Conservation (phyloP, 495 filamentous ascomycete genomes). For the Tuber umbilicatum region DNA sequence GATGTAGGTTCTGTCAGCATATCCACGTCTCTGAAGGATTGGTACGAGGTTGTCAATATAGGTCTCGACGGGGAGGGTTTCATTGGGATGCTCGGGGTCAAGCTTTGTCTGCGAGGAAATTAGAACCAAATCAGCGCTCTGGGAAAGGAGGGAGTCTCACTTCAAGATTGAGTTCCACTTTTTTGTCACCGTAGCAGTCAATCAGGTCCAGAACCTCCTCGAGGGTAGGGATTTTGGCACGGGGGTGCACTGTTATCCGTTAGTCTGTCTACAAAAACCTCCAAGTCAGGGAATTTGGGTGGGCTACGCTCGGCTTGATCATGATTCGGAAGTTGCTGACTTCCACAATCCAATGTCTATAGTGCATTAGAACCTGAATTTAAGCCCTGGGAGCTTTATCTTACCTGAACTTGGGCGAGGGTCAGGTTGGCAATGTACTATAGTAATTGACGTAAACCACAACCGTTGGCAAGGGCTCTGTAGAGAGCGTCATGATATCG, state of each 20-base stretch:
- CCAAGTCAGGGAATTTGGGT: neutral
- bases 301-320: constrained; percentile 28
- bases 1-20: constrained; percentile 37
- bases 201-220: constrained; percentile 42
- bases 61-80: constrained; percentile 36
- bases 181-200: constrained; percentile 41
- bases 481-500: neutral
- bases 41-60: constrained; percentile 41
- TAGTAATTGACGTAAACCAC: neutral
- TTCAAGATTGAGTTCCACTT: constrained; percentile 40
- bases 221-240: constrained; percentile 41
- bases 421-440: constrained; percentile 42
- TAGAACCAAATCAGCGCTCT: neutral
- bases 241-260: constrained; percentile 31
- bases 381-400: neutral
- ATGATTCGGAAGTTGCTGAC: constrained; percentile 28
- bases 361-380: constrained; percentile 1
- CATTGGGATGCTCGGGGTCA: constrained; percentile 36
- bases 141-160: constrained; percentile 14
- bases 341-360: constrained; percentile 40
- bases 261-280: neutral
- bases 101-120: constrained; percentile 36
- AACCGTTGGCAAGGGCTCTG: neutral
- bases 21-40: constrained; percentile 32
- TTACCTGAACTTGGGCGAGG: constrained; percentile 41